These are phyloP conservation scores for Naganishia vaughanmartiniae DNA, from an alignment of 768 basidiomycete species.

Conservation along the genomic window DNA sequence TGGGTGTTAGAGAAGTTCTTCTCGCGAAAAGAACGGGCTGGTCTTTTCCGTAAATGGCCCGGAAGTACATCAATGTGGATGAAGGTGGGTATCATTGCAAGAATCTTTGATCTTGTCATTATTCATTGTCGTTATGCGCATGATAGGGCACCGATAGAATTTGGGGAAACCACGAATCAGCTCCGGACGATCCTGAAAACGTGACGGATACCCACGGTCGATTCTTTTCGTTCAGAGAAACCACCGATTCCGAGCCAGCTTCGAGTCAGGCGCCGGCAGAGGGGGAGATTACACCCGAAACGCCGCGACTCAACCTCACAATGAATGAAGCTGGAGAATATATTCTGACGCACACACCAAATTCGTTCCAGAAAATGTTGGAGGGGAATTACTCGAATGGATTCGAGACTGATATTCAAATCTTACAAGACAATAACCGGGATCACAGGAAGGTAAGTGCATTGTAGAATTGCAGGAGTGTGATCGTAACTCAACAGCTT, in stretches of 20 bases:
- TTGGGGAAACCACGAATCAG: slow-evolving; percentile 73
- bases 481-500: not conserved
- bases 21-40: slow-evolving; percentile 79
- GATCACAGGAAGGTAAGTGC: slow-evolving; percentile 63
- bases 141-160: slow-evolving; percentile 56
- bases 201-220: slow-evolving; percentile 66
- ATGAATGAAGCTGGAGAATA: slow-evolving; percentile 70
- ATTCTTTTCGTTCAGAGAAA: slow-evolving; percentile 74
- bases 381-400: slow-evolving; percentile 73
- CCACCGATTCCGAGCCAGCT: slow-evolving; percentile 20
- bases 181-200: slow-evolving; percentile 71
- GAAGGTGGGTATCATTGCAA: slow-evolving; percentile 60
- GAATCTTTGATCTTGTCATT: not conserved
- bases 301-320: slow-evolving; percentile 65
- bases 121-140: not conserved
- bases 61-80: slow-evolving; percentile 92
- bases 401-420: slow-evolving; percentile 27
- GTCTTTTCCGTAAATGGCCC: slow-evolving; percentile 90
- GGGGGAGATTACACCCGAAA: slow-evolving; percentile 33
- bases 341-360: slow-evolving; percentile 77
- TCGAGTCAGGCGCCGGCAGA: slow-evolving; percentile 29
- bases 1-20: slow-evolving; percentile 64
- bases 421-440: slow-evolving; percentile 63
- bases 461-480: not conserved
- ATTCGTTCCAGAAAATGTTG: slow-evolving; percentile 42